Conservation (phyloP, 169 alveolate genomes). For the Cardiosporidium cionae region DNA sequence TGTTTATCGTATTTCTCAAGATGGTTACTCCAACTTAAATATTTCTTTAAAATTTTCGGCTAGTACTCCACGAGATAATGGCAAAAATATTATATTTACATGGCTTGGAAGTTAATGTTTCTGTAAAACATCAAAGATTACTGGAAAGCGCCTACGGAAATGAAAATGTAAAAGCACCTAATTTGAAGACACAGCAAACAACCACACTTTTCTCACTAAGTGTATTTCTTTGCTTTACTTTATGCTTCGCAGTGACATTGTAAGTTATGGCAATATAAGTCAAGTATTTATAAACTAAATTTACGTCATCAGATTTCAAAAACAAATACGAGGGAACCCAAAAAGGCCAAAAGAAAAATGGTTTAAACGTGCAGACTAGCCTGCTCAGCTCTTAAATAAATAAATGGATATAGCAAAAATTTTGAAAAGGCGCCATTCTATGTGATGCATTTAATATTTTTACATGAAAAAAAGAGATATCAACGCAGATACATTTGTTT, state of each 20-base stretch:
- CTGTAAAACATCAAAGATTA: conserved; percentile 29
- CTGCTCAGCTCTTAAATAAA: too few species aligned
- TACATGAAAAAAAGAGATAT: too few species aligned
- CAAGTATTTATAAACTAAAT: neutral
- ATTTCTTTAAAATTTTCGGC: too few species aligned
- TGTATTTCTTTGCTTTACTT: conserved; percentile 2
- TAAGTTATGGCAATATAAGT: neutral
- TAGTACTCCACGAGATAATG: too few species aligned
- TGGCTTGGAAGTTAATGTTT: conserved; percentile 31
- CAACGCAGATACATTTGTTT: too few species aligned
- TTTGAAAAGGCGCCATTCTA: too few species aligned
- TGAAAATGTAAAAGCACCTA: conserved; percentile 18
- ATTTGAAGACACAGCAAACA: conserved; percentile 34
- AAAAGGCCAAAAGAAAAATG: neutral
- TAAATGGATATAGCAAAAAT: too few species aligned
- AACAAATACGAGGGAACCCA: neutral
- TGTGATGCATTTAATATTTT: too few species aligned
- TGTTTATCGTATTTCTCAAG: too few species aligned
- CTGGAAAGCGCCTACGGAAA: conserved; percentile 34
- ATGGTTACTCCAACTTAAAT: too few species aligned
- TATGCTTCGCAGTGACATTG: conserved; percentile 12
- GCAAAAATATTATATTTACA: conserved; percentile 26
- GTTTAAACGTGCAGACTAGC: too few species aligned
- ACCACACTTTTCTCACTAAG: conserved; percentile 22
- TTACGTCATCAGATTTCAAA: neutral